These are phyloP conservation scores for Phytophthora megakarya DNA, from an alignment of 352 stramenopile species.

Conservation along the genomic window DNA sequence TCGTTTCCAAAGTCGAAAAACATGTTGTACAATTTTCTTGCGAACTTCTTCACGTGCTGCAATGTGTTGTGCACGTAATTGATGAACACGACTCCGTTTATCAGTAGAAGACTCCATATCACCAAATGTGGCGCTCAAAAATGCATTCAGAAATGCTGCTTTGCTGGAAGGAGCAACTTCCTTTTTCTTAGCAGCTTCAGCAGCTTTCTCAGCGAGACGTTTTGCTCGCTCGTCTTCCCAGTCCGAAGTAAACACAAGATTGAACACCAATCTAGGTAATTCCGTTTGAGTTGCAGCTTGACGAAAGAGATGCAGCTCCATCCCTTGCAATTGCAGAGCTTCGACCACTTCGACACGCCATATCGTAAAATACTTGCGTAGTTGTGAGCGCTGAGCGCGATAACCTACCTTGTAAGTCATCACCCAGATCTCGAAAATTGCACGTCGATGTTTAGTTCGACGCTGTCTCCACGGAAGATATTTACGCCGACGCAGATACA, in stretches of 20 bases:
- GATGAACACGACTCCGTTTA: constrained; percentile 35
- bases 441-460: constrained; percentile 31
- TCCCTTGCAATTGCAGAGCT: constrained; percentile 49
- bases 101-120: constrained; percentile 40
- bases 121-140: constrained; percentile 64
- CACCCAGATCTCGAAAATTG: constrained; percentile 57
- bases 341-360: constrained; percentile 57
- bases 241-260: constrained; percentile 71
- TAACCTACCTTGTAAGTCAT: constrained; percentile 46
- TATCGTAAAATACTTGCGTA: constrained; percentile 46
- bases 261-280: constrained; percentile 65
- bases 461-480: constrained; percentile 56
- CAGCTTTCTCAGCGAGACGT: constrained; percentile 15
- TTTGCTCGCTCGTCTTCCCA: constrained; percentile 42
- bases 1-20: constrained; percentile 68
- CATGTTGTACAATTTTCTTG: constrained; percentile 72
- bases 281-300: constrained; percentile 52
- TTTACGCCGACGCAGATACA: constrained; percentile 40
- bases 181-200: constrained; percentile 21
- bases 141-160: constrained; percentile 36
- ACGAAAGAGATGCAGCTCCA: constrained; percentile 69
- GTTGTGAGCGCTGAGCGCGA: constrained; percentile 35
- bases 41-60: constrained; percentile 52
- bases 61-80: constrained; percentile 45
- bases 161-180: constrained; percentile 8